phyloP scores from a whole-genome alignment of 805 yeast genomes.

The Nakazawaea siamensis region DNA sequence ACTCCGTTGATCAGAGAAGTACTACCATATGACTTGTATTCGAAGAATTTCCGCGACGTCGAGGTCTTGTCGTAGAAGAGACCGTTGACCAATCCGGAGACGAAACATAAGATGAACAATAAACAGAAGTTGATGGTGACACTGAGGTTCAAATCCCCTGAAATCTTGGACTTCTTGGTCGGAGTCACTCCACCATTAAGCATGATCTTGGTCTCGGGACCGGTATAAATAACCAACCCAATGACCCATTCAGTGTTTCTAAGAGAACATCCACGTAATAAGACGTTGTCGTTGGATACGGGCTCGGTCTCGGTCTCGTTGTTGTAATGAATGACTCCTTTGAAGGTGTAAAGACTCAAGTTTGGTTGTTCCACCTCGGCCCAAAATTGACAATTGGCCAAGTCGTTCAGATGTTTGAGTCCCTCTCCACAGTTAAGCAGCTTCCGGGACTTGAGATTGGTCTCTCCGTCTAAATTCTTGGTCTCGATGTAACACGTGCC shows the following conservation, averaged over 20 bases:
- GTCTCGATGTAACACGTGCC: conserved; percentile 68
- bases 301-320: conserved; percentile 45
- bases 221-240: conserved; percentile 71
- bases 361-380: conserved; percentile 84
- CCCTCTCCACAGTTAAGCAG: conserved; percentile 50
- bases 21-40: conserved; percentile 62
- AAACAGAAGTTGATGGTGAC: conserved; percentile 60
- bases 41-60: conserved; percentile 56
- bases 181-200: conserved; percentile 76
- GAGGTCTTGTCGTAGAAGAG: conserved; percentile 39
- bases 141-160: conserved; percentile 63
- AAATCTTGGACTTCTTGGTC: conserved; percentile 64
- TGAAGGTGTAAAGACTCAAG: conserved; percentile 66
- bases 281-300: conserved; percentile 57
- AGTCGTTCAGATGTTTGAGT: conserved; percentile 38
- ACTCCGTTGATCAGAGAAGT: conserved; percentile 61
- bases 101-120: conserved; percentile 59
- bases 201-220: conserved; percentile 76
- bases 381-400: conserved; percentile 48
- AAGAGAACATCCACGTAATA: conserved; percentile 69
- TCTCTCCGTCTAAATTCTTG: conserved; percentile 74
- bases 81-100: conserved; percentile 67
- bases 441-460: conserved; percentile 70
- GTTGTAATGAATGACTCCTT: conserved; percentile 54
- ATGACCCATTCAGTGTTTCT: conserved; percentile 81